Percentiles rank a stretch among this genome's conserved stretches.
Evolutionary conservation across 2,329 filamentous ascomycete genomes (phyloP).

Genomic region (Penicillium crustosum): DNA sequence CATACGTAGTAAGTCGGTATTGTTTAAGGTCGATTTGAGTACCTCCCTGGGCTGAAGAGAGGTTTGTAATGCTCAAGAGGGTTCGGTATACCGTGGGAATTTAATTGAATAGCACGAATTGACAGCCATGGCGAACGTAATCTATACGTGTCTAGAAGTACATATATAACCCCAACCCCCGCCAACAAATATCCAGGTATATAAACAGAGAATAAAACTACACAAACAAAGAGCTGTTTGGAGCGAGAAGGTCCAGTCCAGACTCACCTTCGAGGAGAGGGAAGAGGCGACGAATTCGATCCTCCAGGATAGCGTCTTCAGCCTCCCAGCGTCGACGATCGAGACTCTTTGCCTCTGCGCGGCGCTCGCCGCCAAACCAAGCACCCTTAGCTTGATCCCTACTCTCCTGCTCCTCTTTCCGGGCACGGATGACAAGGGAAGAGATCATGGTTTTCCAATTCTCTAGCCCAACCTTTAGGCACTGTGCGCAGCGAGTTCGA

Average conservation of each 20-base stretch:
- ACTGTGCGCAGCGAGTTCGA: constrained; percentile 69
- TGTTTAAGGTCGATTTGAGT: not conserved
- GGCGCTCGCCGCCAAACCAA: constrained; percentile 37
- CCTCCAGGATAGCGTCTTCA: constrained; percentile 41
- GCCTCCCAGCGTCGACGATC: constrained; percentile 42
- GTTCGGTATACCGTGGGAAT: not conserved
- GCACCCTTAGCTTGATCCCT: constrained; percentile 33
- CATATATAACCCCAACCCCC: not conserved
- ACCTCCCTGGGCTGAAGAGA: not conserved
- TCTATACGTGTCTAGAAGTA: not conserved
- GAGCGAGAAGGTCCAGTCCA: constrained; percentile 29
- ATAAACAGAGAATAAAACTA: constrained; percentile 5
- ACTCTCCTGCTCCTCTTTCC: constrained; percentile 38
- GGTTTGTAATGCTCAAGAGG: not conserved
- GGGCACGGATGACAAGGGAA: constrained; percentile 53
- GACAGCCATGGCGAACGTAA: not conserved
- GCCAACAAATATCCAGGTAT: not conserved
- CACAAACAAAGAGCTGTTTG: constrained; percentile 33
- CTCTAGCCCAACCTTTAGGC: constrained; percentile 70
- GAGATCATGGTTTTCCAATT: constrained; percentile 84
- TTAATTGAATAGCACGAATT: not conserved
- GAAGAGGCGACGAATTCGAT: constrained; percentile 33
- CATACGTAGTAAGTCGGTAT: not conserved
- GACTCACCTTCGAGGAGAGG: constrained; percentile 35
- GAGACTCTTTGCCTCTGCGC: constrained; percentile 29